Evolutionary conservation across 2,329 filamentous ascomycete species (phyloP), one percentile per base, ranked within the genome.

Genomic region (Penicillium verrucosum): DNA sequence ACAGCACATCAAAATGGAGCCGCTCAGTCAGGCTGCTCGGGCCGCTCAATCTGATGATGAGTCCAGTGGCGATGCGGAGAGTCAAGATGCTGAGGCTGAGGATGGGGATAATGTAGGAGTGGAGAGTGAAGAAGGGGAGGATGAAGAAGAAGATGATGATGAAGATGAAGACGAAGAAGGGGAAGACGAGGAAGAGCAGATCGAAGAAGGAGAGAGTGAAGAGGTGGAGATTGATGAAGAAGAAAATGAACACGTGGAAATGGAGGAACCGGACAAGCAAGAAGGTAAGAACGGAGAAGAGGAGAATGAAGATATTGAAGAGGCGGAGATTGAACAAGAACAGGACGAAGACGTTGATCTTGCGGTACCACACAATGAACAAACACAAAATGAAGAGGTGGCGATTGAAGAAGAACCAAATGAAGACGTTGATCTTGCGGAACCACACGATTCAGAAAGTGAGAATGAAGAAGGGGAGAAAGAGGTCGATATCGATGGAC

Each of bases 81-180:
- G 51, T 34, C 57, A 54, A 25, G 58, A 56, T 43, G 29, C 9
- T 23, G 44, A 42, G 12, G 4, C 7, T 43, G 52, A 43, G 16
- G 45, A 34, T n/a, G 27, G 5, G 60, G 64, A 40, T 23, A 25
- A 51, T 55, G 61, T 61, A 36, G 67, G 62, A 16, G 63, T 63
- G 16, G 42, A 30, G 5, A 52, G 42, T 12, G 54, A 58, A 8
- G 32, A 54, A 29, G 48, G 56, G 11, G 54, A 57, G 42, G 44
- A 65, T 56, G 9, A 59, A 57, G 23, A 42, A 55, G 14, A 41
- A 29, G 27, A 32, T 5, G 30, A 32, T 0, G 30, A 32, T 5
- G 14, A 41, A 18, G 18, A 18, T 2, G 18, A 18, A 40, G 44
- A 65, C 55, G 9, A 59, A 57, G 23, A 42, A 18, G 18, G 18